Evolutionary conservation across 495 filamentous ascomycete genomes (phyloP).

Genomic region (Penicillium bovifimosum): DNA sequence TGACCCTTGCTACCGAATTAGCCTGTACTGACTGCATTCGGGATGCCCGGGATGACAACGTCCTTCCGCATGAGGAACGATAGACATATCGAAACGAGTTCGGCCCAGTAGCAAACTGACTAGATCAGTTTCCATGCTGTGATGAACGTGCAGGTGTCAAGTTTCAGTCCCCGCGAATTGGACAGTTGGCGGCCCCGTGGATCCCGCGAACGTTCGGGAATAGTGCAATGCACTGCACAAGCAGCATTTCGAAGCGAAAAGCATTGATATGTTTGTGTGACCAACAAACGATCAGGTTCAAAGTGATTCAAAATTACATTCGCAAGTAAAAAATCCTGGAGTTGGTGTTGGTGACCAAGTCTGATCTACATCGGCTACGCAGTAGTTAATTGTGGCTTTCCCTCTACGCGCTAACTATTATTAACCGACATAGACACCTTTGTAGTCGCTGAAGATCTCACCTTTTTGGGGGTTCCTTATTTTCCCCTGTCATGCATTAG

Average conservation of each 20-base stretch:
- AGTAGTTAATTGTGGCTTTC: not conserved
- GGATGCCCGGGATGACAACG: slow-evolving; percentile 9
- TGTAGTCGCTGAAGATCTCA: not conserved
- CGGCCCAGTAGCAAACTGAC: not conserved
- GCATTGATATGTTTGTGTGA: not conserved
- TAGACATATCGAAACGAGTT: not conserved
- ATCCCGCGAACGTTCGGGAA: not conserved
- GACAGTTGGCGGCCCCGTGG: not conserved
- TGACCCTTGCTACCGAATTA: not conserved
- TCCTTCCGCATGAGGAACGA: slow-evolving; percentile 8
- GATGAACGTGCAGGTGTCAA: not conserved
- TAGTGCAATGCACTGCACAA: not conserved
- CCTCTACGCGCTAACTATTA: not conserved
- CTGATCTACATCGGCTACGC: not conserved
- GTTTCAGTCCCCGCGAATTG: not conserved
- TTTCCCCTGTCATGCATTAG: not conserved
- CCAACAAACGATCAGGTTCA: not conserved
- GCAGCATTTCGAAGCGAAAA: not conserved
- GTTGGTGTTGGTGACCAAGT: not conserved
- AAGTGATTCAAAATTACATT: not conserved
- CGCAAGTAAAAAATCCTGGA: not conserved
- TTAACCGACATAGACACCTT: not conserved
- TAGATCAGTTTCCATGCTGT: not conserved
- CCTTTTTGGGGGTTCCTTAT: not conserved
- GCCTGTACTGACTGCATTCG: slow-evolving; percentile 16